Conservation (phyloP, 179 eudicot genomes). For the Amaranthus tricolor region DNA sequence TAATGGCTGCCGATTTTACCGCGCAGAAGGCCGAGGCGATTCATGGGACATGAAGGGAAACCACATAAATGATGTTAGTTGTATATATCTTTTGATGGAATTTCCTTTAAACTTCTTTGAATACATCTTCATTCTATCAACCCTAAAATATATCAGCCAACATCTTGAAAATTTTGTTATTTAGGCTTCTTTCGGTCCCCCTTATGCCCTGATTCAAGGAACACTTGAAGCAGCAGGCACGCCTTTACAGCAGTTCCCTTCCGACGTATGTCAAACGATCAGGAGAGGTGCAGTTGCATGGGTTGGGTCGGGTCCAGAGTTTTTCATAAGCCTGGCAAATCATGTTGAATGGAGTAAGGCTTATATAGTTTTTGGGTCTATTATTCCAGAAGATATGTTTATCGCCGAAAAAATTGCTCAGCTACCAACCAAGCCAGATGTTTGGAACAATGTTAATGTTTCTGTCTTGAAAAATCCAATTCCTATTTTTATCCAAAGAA, state of each 20-base stretch:
- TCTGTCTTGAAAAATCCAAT: conserved; percentile 62
- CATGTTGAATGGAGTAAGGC: conserved; percentile 74
- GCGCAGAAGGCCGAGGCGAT: conserved; percentile 81
- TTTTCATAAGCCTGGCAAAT: conserved; percentile 89
- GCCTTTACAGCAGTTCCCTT: conserved; percentile 43
- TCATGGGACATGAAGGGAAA: conserved; percentile 80
- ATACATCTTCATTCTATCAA: not conserved
- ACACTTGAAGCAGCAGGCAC: conserved; percentile 71
- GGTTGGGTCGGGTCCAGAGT: conserved; percentile 97
- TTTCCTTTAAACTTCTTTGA: not conserved
- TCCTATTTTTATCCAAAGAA: conserved; percentile 44
- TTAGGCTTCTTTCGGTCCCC: conserved; percentile 88
- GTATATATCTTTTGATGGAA: not conserved
- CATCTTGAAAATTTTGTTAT: not conserved
- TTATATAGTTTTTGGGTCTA: conserved; percentile 74
- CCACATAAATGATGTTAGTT: conserved; percentile 64
- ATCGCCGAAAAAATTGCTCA: conserved; percentile 69
- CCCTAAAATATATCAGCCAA: too few species aligned
- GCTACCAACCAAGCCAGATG: conserved; percentile 66
- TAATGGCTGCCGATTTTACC: conserved; percentile 87
- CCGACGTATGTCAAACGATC: conserved; percentile 55
- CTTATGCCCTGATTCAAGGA: conserved; percentile 88
- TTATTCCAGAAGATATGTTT: conserved; percentile 65
- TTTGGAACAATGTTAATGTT: conserved; percentile 71
- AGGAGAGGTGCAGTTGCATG: conserved; percentile 90